Evolutionary conservation across 495 filamentous ascomycete genomes (phyloP).

Genomic region (Acidomyces sp.): DNA sequence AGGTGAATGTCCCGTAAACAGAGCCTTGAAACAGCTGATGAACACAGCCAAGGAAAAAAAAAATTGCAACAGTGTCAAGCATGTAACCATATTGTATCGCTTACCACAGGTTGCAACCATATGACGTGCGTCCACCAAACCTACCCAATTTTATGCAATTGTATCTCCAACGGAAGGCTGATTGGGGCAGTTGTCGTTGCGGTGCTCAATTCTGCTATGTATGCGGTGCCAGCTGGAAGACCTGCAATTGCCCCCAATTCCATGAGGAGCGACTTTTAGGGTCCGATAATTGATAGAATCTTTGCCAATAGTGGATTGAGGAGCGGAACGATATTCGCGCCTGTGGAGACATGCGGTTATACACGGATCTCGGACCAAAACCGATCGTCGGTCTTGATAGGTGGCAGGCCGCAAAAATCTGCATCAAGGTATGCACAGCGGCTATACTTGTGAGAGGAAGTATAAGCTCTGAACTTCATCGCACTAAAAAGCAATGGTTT

Average conservation of each 20-base stretch:
- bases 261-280: conserved; percentile 15
- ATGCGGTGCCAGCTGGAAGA: conserved; percentile 40
- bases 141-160: background rate
- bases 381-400: no score
- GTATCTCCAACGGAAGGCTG: background rate
- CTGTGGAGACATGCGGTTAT: no score
- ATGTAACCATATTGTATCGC: conserved; percentile 32
- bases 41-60: conserved; percentile 25
- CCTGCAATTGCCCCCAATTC: conserved; percentile 23
- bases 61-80: conserved; percentile 34
- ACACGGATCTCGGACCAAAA: no score
- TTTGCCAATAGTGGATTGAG: no score
- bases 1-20: conserved; percentile 34
- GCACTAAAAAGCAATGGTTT: no score
- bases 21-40: conserved; percentile 25
- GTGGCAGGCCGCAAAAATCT: no score
- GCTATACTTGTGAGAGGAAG: no score
- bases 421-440: no score
- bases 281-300: no score
- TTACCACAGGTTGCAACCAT: conserved; percentile 37
- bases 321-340: no score
- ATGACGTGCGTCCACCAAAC: conserved; percentile 27
- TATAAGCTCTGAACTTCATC: no score
- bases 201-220: conserved; percentile 45
- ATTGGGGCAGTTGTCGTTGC: conserved; percentile 37